Conservation (phyloP, 306 rosid genomes). For the Vigna angularis region DNA sequence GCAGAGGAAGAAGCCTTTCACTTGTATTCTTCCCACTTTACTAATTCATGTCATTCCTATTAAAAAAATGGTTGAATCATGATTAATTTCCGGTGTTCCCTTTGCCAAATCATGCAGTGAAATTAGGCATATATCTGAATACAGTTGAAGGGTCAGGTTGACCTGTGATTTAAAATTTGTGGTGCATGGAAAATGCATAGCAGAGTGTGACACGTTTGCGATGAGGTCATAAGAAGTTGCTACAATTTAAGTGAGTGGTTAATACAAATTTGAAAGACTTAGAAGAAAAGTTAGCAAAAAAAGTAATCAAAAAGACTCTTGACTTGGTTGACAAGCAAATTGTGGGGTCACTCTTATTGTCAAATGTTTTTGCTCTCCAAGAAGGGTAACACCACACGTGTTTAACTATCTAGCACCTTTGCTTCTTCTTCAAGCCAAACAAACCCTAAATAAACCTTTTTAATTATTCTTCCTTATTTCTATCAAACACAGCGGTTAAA, state of each 20-base stretch:
- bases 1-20: not conserved
- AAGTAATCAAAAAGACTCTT: constrained; percentile 23
- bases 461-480: not conserved
- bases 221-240: constrained; percentile 32
- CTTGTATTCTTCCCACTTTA: not conserved
- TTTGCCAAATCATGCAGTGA: constrained; percentile 7
- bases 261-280: constrained; percentile 5
- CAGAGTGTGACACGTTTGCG: constrained; percentile 36
- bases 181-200: not conserved
- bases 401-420: constrained; percentile 49
- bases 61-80: not conserved
- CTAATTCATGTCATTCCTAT: not conserved
- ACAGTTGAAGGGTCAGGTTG: constrained; percentile 23
- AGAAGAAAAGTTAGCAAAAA: not conserved
- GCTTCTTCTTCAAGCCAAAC: constrained; percentile 64
- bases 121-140: not conserved
- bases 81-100: not conserved
- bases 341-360: constrained; percentile 31
- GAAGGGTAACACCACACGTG: constrained; percentile 50
- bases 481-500: no score
- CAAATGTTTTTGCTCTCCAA: constrained; percentile 15
- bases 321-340: constrained; percentile 67
- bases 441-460: constrained; percentile 47
- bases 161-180: constrained; percentile 27
- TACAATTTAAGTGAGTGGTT: not conserved